phyloP scores from a whole-genome alignment of 2,329 filamentous ascomycete genomes.

The Dactylellina leptospora region DNA sequence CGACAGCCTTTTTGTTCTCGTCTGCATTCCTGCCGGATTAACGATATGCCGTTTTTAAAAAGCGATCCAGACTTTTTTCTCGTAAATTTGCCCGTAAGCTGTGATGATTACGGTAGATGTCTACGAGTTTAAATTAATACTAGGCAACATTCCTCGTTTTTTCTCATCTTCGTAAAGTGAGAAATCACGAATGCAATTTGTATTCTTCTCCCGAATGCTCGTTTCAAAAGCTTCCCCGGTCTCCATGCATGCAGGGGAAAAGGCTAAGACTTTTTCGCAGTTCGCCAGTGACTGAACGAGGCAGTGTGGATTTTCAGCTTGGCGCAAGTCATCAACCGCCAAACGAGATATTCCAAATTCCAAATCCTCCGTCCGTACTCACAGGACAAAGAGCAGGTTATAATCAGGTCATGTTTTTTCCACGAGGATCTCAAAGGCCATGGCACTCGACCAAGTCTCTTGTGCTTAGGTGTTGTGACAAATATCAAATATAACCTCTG shows the following conservation, averaged over 20 bases:
- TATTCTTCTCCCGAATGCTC: not conserved
- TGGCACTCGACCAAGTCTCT: too few relatives aligned
- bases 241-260: not conserved
- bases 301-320: conserved; percentile 31
- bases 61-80: conserved; percentile 17
- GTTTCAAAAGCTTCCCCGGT: not conserved
- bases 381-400: conserved; percentile 18
- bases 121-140: conserved; percentile 5
- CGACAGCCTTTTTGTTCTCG: not conserved
- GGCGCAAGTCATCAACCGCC: conserved; percentile 39
- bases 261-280: conserved; percentile 24
- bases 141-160: conserved; percentile 20
- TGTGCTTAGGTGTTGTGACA: conserved; percentile 7
- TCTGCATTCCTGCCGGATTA: conserved; percentile 12
- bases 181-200: not conserved
- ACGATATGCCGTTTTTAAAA: conserved; percentile 1
- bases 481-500: too few relatives aligned
- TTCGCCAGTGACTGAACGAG: conserved; percentile 10
- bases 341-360: conserved; percentile 51
- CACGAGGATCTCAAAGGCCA: too few relatives aligned
- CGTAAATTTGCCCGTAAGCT: not conserved
- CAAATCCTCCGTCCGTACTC: conserved; percentile 6
- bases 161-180: conserved; percentile 2
- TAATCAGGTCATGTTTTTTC: conserved; percentile 34
- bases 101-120: conserved; percentile 44